Conservation (phyloP, 345 rosid species). For the Citrus trifoliata region DNA sequence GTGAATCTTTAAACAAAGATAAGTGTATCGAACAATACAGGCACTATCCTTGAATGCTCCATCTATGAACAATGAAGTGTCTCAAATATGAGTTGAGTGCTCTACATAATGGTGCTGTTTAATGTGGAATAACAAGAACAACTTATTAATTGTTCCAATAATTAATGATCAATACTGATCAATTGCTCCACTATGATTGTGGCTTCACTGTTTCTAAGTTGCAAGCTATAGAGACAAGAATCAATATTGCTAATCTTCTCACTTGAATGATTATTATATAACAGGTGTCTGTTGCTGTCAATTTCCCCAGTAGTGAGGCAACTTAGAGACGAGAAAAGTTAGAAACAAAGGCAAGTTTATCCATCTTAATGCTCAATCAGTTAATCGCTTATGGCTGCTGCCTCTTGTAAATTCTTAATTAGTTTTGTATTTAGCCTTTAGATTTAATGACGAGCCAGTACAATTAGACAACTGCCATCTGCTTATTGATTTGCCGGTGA, state of each 20-base stretch:
- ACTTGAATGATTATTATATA: not conserved
- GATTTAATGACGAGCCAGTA: not conserved
- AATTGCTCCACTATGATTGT: not conserved
- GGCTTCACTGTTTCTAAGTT: not conserved
- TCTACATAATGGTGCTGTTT: not conserved
- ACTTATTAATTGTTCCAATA: not conserved
- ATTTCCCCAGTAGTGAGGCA: not conserved
- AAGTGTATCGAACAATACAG: not conserved
- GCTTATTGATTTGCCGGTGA: slow-evolving; percentile 1
- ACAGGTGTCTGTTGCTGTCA: not conserved
- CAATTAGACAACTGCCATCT: not conserved
- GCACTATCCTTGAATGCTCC: not conserved
- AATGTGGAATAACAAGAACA: not conserved
- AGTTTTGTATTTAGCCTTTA: not conserved
- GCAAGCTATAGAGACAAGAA: not conserved
- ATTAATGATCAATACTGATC: no score
- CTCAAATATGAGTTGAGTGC: not conserved
- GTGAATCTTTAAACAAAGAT: not conserved
- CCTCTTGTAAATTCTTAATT: not conserved
- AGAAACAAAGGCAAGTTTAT: not conserved
- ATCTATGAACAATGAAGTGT: not conserved
- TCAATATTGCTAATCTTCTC: not conserved
- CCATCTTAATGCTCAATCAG: not conserved
- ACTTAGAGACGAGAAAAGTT: not conserved
- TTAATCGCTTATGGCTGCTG: not conserved